Percentiles rank a stretch among this genome's conserved stretches.
Conservation (phyloP, 805 yeast species). For the Lachancea cidri region DNA sequence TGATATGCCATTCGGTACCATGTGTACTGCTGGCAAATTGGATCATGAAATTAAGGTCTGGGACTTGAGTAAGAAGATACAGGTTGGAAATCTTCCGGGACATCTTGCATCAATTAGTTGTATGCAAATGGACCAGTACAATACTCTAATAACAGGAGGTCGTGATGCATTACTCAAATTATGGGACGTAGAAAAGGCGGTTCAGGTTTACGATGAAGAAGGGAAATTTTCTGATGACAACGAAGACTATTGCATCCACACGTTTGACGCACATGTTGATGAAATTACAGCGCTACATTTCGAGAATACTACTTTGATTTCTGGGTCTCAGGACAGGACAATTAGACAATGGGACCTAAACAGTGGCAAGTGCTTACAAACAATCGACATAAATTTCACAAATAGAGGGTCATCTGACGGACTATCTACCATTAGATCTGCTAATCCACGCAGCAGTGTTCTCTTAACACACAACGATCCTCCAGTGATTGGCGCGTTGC, state of each 20-base stretch:
- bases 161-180: conserved; percentile 56
- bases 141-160: conserved; percentile 47
- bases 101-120: conserved; percentile 56
- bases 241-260: conserved; percentile 37
- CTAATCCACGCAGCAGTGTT: conserved; percentile 9
- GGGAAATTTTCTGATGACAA: conserved; percentile 11
- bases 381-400: conserved; percentile 52
- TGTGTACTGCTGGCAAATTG: conserved; percentile 66
- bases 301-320: conserved; percentile 48
- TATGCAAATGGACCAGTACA: conserved; percentile 52
- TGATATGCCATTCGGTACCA: conserved; percentile 67
- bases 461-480: conserved; percentile 11
- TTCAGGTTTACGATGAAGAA: conserved; percentile 21
- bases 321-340: conserved; percentile 69
- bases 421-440: conserved; percentile 3
- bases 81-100: conserved; percentile 50
- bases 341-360: conserved; percentile 70
- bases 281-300: conserved; percentile 59
- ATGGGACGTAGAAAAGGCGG: conserved; percentile 46
- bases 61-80: conserved; percentile 62
- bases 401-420: conserved; percentile 12
- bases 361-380: conserved; percentile 62
- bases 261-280: conserved; percentile 61
- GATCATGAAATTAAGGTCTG: conserved; percentile 79
- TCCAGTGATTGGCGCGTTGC: conserved; percentile 60